Evolutionary conservation across 2,329 filamentous ascomycete species (phyloP), one percentile per base, ranked within the genome.

Genomic region (Cordyceps farinosa): DNA sequence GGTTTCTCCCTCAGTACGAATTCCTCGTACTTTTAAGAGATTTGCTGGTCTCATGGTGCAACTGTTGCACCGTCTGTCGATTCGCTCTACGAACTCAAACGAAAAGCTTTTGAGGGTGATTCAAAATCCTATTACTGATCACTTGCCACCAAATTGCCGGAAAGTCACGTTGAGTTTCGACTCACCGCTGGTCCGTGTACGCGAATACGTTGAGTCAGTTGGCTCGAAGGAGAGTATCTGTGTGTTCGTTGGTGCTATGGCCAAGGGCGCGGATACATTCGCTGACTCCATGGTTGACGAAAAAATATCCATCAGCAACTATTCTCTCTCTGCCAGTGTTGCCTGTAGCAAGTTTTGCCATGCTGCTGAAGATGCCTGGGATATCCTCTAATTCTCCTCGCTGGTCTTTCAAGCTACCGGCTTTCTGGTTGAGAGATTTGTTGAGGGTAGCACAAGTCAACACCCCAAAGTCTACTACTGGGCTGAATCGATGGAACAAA

Each of bases 301-400:
- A 79, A 91, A 96, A 72, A 98, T 99, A 74, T 92, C 90, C 70
- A 98, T 99, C 80, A 98, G 94, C 83, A 97, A 97, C 78, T 99
- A 91, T 84, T 97, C 93, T 73, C 84, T 99, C 67, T 97, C 92
- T 73, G 95, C 95, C 66, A 98, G 94, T 80, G 95, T 99, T 66
- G 94, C 95, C 50, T 99, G 95, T 84, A 97, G 94, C 86, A 99
- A 98, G 78, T 98, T 99, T 82, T 98, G 95, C 78, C 95, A 99
- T 78, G 95, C 94, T 47, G 94, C 93, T 50, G 95, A 99, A 79
- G 95, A 99, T 76, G 89, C 90, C 42, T 99, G 95, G 95, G 88
- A 91, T 73, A 90, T 99, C 70, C 85, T 97, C 72, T 99, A 87
- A 34, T 29, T 34, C 3, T 32, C 17, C 22, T 44, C 8, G 3